Evolutionary conservation across 805 yeast species (phyloP).

Genomic region (Torulaspora delbrueckii): DNA sequence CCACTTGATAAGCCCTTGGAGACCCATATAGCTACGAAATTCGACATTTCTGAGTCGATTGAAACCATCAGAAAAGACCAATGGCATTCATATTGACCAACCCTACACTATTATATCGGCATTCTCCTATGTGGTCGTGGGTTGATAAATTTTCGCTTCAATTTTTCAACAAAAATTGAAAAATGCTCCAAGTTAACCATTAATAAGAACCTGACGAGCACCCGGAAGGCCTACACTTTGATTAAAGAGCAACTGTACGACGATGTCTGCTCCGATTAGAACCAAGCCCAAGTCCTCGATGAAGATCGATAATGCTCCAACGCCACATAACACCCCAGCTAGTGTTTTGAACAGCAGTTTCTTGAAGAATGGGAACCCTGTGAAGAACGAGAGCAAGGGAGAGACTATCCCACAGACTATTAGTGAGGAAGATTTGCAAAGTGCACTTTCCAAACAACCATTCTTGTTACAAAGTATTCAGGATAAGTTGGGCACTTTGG

Average conservation of each 20-base stretch:
- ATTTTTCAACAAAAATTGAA: constrained; percentile 1
- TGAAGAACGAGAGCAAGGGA: constrained; percentile 20
- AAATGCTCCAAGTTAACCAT: not conserved
- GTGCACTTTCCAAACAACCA: constrained; percentile 68
- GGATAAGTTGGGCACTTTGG: constrained; percentile 76
- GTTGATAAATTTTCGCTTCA: not conserved
- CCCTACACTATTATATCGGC: not conserved
- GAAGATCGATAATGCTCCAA: constrained; percentile 87
- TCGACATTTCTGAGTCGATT: not conserved
- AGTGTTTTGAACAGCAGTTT: constrained; percentile 66
- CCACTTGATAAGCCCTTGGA: not conserved
- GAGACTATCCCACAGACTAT: constrained; percentile 58
- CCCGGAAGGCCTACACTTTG: not conserved
- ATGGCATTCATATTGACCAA: not conserved
- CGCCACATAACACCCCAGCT: constrained; percentile 98
- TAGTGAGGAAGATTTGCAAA: constrained; percentile 53
- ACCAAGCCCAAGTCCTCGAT: constrained; percentile 46
- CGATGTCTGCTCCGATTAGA: constrained; percentile 86
- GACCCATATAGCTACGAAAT: not conserved
- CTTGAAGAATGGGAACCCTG: constrained; percentile 55
- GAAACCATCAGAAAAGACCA: not conserved
- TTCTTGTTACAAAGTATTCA: constrained; percentile 81
- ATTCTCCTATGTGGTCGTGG: not conserved
- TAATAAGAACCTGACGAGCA: not conserved
- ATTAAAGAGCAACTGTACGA: not conserved